phyloP scores from a whole-genome alignment of 176 grass and related monocot species.

The Carex myosuroides region DNA sequence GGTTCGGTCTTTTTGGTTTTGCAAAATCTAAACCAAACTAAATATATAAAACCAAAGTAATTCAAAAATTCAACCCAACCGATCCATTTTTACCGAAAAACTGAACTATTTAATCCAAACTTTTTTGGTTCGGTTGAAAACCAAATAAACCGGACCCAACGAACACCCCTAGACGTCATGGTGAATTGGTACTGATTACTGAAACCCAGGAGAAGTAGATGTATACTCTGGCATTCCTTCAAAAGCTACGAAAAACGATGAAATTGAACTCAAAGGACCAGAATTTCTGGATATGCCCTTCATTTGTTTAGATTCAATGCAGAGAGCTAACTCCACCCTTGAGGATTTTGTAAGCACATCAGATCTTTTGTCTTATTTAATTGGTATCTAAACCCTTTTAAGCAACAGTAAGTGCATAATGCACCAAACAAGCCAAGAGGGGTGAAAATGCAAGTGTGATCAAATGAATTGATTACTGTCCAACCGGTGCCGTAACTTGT shows the following conservation, averaged over 20 bases:
- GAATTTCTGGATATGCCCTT: slow-evolving; percentile 28
- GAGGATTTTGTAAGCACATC: slow-evolving; percentile 72
- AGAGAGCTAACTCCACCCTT: slow-evolving; percentile 69
- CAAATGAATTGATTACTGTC: slow-evolving; percentile 1
- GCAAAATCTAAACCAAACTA: no score
- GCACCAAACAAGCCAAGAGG: neutral
- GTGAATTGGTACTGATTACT: neutral
- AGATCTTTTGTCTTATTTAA: neutral
- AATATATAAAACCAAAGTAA: no score
- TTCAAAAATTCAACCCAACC: no score
- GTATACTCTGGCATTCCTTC: slow-evolving; percentile 12
- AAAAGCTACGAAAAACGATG: slow-evolving; percentile 3
- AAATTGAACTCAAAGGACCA: neutral
- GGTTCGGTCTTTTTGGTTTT: no score
- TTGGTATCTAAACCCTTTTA: neutral
- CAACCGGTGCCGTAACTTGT: neutral
- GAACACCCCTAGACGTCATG: neutral
- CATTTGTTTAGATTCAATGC: slow-evolving; percentile 66
- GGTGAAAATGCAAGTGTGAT: neutral
- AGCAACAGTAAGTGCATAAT: neutral
- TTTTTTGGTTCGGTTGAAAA: no score
- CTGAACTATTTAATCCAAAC: no score
- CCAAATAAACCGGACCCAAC: no score
- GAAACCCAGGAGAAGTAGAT: slow-evolving; percentile 28
- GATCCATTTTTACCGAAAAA: no score